phyloP scores from a whole-genome alignment of 768 basidiomycete genomes.

The Gloeostereum incarnatum region DNA sequence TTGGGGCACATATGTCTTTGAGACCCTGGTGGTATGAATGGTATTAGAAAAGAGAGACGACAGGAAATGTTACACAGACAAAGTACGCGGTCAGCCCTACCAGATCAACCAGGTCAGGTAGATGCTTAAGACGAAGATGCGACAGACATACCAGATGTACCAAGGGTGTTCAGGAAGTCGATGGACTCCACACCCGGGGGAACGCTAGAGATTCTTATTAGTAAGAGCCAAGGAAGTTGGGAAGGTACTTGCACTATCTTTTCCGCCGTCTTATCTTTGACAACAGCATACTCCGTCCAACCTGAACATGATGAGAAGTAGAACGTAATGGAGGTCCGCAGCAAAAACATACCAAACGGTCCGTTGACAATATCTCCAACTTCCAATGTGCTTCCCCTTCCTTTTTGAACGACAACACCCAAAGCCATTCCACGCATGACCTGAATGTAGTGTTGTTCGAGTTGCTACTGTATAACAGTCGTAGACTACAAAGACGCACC shows the following conservation, averaged over 20 bases:
- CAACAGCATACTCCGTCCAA: constrained; percentile 68
- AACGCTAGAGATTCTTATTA: constrained; percentile 23
- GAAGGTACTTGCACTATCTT: constrained; percentile 43
- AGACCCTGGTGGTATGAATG: constrained; percentile 48
- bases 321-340: neutral
- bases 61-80: constrained; percentile 28
- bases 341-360: constrained; percentile 40
- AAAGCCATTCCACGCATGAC: constrained; percentile 69
- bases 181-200: constrained; percentile 52
- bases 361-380: constrained; percentile 68
- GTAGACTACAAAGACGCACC: constrained; percentile 16
- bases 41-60: neutral
- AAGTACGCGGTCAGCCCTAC: constrained; percentile 86
- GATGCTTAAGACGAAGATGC: neutral
- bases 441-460: constrained; percentile 25
- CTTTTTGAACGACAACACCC: constrained; percentile 54
- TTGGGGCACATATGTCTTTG: constrained; percentile 68
- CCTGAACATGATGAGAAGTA: constrained; percentile 26
- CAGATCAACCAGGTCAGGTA: neutral
- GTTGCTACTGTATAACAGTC: constrained; percentile 13
- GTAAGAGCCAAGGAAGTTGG: neutral
- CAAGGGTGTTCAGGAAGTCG: constrained; percentile 82
- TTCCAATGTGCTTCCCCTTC: constrained; percentile 41
- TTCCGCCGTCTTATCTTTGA: constrained; percentile 40
- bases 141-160: constrained; percentile 46